Evolutionary conservation across 2,329 filamentous ascomycete species (phyloP).

Genomic region (Pseudogymnoascus sp.): DNA sequence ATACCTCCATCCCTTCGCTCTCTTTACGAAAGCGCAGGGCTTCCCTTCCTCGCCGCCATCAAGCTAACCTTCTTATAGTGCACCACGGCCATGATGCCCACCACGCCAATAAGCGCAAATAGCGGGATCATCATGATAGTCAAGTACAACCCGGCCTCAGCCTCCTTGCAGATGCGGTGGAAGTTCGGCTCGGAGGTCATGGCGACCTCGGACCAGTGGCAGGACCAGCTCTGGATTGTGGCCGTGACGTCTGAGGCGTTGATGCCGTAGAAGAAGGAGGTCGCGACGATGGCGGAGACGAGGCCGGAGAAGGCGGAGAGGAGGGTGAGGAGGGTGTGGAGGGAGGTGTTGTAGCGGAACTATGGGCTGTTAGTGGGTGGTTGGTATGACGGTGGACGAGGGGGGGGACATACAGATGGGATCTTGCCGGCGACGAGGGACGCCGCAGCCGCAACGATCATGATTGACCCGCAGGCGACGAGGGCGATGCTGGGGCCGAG

Average conservation of each 20-base stretch:
- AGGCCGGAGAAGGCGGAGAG: constrained; percentile 36
- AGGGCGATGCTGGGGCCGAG: constrained; percentile 48
- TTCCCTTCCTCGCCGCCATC: constrained; percentile 24
- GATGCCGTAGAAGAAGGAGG: constrained; percentile 49
- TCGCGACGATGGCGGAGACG: constrained; percentile 41
- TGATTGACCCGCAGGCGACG: constrained; percentile 42
- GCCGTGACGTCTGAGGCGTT: constrained; percentile 44
- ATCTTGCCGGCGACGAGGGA: constrained; percentile 43
- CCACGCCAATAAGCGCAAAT: constrained; percentile 35
- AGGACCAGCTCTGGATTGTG: constrained; percentile 54
- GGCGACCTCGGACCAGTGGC: constrained; percentile 47
- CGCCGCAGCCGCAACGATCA: constrained; percentile 39
- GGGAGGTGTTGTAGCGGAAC: constrained; percentile 31
- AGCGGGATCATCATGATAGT: constrained; percentile 49
- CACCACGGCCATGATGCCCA: constrained; percentile 37
- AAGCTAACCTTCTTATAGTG: constrained; percentile 33
- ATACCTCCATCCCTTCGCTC: neutral
- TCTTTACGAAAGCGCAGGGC: constrained; percentile 23
- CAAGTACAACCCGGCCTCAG: constrained; percentile 45
- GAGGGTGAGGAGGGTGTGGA: constrained; percentile 23
- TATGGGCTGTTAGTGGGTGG: constrained; percentile 16
- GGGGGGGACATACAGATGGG: constrained; percentile 36
- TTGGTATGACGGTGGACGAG: constrained; percentile 4
- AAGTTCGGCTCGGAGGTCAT: constrained; percentile 47
- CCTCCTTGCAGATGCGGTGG: constrained; percentile 47